Conservation (phyloP, 306 rosid genomes). For the Prunus mongolica region DNA sequence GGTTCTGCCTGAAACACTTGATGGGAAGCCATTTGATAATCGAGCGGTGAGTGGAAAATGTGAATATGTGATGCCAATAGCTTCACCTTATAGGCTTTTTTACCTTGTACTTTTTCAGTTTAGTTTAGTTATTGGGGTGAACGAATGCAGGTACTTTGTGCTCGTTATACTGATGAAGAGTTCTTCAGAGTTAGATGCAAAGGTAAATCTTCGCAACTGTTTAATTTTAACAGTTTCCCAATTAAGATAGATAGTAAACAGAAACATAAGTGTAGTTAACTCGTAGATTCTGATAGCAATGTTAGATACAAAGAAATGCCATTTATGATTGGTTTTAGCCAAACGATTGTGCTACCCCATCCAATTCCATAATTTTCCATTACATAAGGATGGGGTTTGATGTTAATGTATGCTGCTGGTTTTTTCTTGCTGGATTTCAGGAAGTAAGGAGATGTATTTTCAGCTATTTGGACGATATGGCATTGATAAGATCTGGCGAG, state of each 20-base stretch:
- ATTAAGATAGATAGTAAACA: not conserved
- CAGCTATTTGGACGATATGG: slow-evolving; percentile 71
- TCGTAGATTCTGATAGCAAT: not conserved
- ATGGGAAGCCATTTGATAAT: slow-evolving; percentile 51
- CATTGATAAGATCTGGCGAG: slow-evolving; percentile 83
- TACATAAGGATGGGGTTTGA: not conserved
- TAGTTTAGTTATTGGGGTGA: not conserved
- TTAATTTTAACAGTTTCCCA: not conserved
- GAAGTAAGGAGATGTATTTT: slow-evolving; percentile 64
- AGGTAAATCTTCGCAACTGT: slow-evolving; percentile 40
- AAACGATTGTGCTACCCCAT: not conserved
- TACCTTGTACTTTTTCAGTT: not conserved
- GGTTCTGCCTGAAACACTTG: slow-evolving; percentile 76
- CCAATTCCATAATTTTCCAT: not conserved
- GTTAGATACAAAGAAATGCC: not conserved
- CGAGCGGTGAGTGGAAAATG: slow-evolving; percentile 52
- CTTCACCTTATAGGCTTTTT: not conserved
- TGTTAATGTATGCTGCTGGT: not conserved
- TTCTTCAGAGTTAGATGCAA: slow-evolving; percentile 73
- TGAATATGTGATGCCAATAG: not conserved
- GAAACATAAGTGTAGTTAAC: not conserved
- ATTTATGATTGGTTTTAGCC: not conserved
- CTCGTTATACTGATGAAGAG: slow-evolving; percentile 84
- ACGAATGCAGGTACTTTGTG: slow-evolving; percentile 72
- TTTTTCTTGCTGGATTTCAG: slow-evolving; percentile 29